Percentiles rank a stretch among this genome's conserved stretches.
These are phyloP conservation scores for Schizophyllum amplum DNA, from an alignment of 1,284 basidiomycete genomes.

Conservation along the genomic window DNA sequence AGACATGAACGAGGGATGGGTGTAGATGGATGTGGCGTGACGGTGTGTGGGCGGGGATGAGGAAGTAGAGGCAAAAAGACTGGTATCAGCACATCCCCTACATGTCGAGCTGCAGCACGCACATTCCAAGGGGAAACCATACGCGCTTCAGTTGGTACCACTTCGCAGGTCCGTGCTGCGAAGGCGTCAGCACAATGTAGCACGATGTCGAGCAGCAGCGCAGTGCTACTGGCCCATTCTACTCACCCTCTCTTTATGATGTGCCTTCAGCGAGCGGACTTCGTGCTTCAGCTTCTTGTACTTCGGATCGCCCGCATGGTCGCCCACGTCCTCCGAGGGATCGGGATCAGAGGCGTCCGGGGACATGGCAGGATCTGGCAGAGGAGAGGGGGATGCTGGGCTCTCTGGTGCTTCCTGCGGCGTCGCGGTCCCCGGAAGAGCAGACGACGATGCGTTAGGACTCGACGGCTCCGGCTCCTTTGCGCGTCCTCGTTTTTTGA, in stretches of 20 bases:
- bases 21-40: not conserved
- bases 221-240: no score
- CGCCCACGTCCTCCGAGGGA: not conserved
- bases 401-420: no score
- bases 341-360: not conserved
- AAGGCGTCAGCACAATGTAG: no score
- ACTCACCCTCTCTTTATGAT: not conserved
- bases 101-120: not conserved
- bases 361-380: not conserved
- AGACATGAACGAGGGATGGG: no score
- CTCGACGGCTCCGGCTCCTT: not conserved
- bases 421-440: not conserved
- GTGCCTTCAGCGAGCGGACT: not conserved
- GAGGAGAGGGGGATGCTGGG: not conserved
- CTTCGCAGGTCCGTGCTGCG: not conserved
- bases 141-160: not conserved
- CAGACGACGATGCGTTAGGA: not conserved
- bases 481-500: not conserved
- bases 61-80: no score
- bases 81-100: no score
- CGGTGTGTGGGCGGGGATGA: not conserved
- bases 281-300: not conserved
- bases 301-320: not conserved
- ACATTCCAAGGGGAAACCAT: not conserved
- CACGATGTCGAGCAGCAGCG: no score